phyloP scores from a whole-genome alignment of 768 basidiomycete genomes.

The Amanita pseudoporphyria region DNA sequence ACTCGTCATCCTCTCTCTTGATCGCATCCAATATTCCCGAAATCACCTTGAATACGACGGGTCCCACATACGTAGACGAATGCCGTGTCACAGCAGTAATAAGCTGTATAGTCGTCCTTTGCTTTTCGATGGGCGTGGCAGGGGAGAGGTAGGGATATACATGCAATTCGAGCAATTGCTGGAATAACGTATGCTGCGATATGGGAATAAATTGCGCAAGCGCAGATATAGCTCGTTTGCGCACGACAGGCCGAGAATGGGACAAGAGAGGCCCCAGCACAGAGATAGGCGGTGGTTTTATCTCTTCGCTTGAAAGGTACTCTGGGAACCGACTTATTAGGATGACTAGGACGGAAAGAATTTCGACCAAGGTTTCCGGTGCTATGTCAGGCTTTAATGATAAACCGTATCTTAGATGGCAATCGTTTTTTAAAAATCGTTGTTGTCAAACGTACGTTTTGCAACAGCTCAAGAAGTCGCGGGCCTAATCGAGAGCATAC shows the following conservation, averaged over 20 bases:
- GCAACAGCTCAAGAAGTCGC: slow-evolving; percentile 69
- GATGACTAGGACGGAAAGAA: slow-evolving; percentile 78
- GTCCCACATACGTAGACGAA: slow-evolving; percentile 57
- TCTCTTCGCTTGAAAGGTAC: slow-evolving; percentile 43
- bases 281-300: slow-evolving; percentile 49
- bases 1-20: slow-evolving; percentile 72
- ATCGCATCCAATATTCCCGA: slow-evolving; percentile 63
- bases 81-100: slow-evolving; percentile 73
- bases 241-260: slow-evolving; percentile 76
- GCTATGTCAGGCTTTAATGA: slow-evolving; percentile 65
- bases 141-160: slow-evolving; percentile 51
- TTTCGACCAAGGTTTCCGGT: slow-evolving; percentile 77
- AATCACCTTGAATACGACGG: slow-evolving; percentile 51
- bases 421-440: no score
- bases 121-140: slow-evolving; percentile 50
- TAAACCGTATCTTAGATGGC: no score
- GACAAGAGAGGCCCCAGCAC: slow-evolving; percentile 64
- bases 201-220: slow-evolving; percentile 77
- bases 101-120: slow-evolving; percentile 71
- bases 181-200: slow-evolving; percentile 53
- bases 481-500: slow-evolving; percentile 82
- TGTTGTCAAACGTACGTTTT: slow-evolving; percentile 46
- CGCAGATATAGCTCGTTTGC: slow-evolving; percentile 87
- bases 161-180: slow-evolving; percentile 44
- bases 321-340: slow-evolving; percentile 78